Conservation (phyloP, 2,329 filamentous ascomycete genomes). For the Juglanconis sp. region DNA sequence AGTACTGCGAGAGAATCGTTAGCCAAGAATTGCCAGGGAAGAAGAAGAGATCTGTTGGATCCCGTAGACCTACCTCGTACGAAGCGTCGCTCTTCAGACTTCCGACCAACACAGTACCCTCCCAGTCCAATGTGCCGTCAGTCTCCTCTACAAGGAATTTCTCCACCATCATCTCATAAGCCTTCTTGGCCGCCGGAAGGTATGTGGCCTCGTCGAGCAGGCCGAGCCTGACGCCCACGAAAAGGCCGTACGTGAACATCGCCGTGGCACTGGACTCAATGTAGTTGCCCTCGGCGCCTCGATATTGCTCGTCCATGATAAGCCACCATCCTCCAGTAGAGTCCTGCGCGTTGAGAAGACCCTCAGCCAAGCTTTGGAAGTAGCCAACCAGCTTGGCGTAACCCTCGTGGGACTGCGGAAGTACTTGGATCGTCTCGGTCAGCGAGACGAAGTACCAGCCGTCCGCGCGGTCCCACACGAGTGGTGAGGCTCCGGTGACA, state of each 20-base stretch:
- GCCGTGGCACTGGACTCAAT: constrained; percentile 44
- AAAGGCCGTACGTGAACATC: constrained; percentile 40
- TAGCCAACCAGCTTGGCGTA: constrained; percentile 1
- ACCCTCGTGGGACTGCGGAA: constrained; percentile 11
- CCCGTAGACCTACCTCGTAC: constrained; percentile 38
- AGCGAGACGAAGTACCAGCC: constrained; percentile 47
- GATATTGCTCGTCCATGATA: constrained; percentile 37
- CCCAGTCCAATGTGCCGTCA: constrained; percentile 42
- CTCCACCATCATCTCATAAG: constrained; percentile 36
- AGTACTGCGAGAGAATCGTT: constrained; percentile 27
- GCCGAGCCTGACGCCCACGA: constrained; percentile 35
- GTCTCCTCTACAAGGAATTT: constrained; percentile 38
- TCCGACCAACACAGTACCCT: constrained; percentile 46
- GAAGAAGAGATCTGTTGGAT: neutral
- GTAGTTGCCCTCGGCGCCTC: constrained; percentile 38
- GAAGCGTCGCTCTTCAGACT: constrained; percentile 41
- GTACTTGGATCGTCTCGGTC: constrained; percentile 12
- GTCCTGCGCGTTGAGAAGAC: constrained; percentile 11
- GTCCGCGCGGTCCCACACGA: constrained; percentile 50
- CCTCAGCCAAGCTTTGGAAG: constrained; percentile 7
- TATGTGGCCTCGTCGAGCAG: constrained; percentile 26
- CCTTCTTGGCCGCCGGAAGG: constrained; percentile 31
- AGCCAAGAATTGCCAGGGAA: neutral
- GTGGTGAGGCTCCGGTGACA: constrained; percentile 46
- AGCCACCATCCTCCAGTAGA: constrained; percentile 27